Percentiles rank a stretch among this genome's conserved stretches.
phyloP scores from a whole-genome alignment of 768 basidiomycete species.

The Baorangia bicolor region DNA sequence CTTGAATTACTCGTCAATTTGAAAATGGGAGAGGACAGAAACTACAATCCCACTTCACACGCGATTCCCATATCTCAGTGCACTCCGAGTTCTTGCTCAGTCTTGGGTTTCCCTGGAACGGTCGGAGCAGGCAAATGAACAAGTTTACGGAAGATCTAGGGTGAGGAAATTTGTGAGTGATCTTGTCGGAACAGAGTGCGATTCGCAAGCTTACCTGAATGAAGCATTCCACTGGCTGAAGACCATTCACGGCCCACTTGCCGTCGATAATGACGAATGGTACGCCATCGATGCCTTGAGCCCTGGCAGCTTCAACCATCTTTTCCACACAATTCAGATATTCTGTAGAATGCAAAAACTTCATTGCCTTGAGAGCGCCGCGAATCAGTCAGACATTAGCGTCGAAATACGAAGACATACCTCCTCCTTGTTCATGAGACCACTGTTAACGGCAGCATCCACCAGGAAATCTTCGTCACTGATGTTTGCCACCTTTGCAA shows the following conservation, averaged over 20 bases:
- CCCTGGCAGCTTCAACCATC: constrained; percentile 38
- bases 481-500: constrained; percentile 36
- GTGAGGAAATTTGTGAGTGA: background rate
- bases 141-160: constrained; percentile 32
- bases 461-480: constrained; percentile 36
- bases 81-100: background rate
- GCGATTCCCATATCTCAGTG: background rate
- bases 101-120: background rate
- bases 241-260: constrained; percentile 45
- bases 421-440: constrained; percentile 37
- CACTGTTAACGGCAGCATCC: constrained; percentile 33
- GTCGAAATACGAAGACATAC: constrained; percentile 17
- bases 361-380: constrained; percentile 27
- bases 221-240: constrained; percentile 42
- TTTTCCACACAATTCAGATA: constrained; percentile 38
- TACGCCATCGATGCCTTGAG: constrained; percentile 46
- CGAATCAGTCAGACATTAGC: background rate
- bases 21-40: background rate
- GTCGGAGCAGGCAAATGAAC: constrained; percentile 15
- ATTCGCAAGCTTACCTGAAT: constrained; percentile 32
- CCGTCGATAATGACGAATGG: constrained; percentile 49
- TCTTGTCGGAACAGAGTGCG: background rate
- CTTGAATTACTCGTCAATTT: background rate
- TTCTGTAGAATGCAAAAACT: constrained; percentile 41
- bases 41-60: background rate